Evolutionary conservation across 2,329 filamentous ascomycete species (phyloP).

Genomic region (Colletotrichum horii): DNA sequence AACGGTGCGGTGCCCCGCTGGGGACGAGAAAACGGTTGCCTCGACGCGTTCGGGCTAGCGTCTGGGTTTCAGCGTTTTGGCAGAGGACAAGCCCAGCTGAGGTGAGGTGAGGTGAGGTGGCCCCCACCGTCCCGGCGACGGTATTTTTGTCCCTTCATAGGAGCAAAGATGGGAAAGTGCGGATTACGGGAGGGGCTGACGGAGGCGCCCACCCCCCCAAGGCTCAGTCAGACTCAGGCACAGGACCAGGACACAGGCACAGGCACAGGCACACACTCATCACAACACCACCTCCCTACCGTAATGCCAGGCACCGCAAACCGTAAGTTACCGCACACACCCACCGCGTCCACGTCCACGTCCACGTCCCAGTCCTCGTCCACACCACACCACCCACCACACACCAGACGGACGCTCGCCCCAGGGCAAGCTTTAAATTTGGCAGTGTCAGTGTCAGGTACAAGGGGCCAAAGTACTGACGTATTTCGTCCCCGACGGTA

Average conservation of each 20-base stretch:
- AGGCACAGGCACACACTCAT: not conserved
- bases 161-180: not conserved
- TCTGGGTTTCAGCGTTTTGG: not conserved
- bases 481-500: not conserved
- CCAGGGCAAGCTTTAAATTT: slow-evolving; percentile 14
- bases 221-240: not conserved
- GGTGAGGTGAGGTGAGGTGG: too few species aligned
- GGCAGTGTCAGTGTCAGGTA: slow-evolving; percentile 10
- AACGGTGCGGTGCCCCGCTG: not conserved
- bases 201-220: not conserved
- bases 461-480: slow-evolving; percentile 16
- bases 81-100: not conserved
- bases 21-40: not conserved
- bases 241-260: not conserved
- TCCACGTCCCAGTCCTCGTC: not conserved
- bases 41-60: not conserved
- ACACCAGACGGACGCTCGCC: slow-evolving; percentile 7
- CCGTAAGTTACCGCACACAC: not conserved
- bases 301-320: not conserved
- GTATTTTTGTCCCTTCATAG: not conserved
- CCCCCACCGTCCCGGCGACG: not conserved
- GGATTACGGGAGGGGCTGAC: not conserved
- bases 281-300: not conserved
- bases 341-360: not conserved
- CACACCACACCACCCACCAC: not conserved